Conservation (phyloP, 305 asterid species). For the Rubia tinctorum region DNA sequence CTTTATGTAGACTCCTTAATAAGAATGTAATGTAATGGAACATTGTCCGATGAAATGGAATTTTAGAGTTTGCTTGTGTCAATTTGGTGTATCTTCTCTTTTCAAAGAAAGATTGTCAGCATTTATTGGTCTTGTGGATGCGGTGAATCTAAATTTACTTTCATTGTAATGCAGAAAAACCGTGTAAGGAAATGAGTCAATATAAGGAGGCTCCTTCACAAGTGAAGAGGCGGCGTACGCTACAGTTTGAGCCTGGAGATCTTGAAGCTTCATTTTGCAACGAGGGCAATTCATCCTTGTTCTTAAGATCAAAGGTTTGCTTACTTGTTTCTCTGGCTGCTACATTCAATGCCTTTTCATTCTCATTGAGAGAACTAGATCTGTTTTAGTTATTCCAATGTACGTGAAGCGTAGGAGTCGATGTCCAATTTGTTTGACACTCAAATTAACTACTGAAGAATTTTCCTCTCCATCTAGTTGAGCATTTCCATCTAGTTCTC, state of each 20-base stretch:
- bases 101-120: neutral
- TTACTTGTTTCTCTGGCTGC: slow-evolving; percentile 11
- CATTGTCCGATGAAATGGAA: neutral
- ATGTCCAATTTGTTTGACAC: neutral
- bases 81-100: neutral
- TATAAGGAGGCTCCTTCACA: slow-evolving; percentile 47
- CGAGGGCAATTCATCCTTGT: slow-evolving; percentile 39
- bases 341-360: neutral
- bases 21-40: neutral
- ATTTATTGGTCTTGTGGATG: neutral
- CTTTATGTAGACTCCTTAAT: neutral
- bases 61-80: neutral
- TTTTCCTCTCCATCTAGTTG: neutral
- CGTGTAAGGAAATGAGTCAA: slow-evolving; percentile 41
- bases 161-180: slow-evolving; percentile 41
- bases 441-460: neutral
- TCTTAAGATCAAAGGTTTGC: slow-evolving; percentile 65
- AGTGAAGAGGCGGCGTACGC: slow-evolving; percentile 74
- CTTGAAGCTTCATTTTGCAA: slow-evolving; percentile 38
- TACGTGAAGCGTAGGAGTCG: neutral
- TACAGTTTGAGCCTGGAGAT: slow-evolving; percentile 65
- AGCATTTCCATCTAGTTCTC: slow-evolving; percentile 6
- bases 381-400: neutral
- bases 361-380: neutral
- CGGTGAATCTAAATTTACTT: neutral